Evolutionary conservation across 148 eudicot species (phyloP).

Genomic region (Vaccinium macrocarpon): DNA sequence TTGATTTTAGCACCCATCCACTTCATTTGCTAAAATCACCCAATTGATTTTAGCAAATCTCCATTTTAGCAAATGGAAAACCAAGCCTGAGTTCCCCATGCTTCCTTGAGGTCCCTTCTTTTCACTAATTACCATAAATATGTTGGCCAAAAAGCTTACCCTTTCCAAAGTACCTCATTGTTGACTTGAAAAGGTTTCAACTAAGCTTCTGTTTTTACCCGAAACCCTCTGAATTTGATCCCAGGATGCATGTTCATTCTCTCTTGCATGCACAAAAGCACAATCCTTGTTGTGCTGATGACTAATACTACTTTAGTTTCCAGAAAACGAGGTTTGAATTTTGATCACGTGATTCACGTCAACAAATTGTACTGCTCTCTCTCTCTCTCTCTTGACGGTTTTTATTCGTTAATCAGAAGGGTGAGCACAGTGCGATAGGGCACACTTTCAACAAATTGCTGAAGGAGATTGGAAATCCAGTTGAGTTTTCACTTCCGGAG

Average conservation of each 20-base stretch:
- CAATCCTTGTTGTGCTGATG: not conserved
- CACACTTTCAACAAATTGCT: conserved; percentile 55
- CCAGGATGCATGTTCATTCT: not conserved
- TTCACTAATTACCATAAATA: not conserved
- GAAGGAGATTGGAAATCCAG: conserved; percentile 64
- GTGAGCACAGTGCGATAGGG: conserved; percentile 36
- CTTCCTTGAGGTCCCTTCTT: not conserved
- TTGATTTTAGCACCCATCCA: too few relatives aligned
- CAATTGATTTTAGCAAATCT: too few relatives aligned
- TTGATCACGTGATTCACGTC: not conserved
- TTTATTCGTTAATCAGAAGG: conserved; percentile 34
- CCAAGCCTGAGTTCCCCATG: not conserved
- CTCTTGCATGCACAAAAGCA: not conserved
- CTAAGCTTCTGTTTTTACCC: not conserved
- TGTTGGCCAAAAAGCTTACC: not conserved
- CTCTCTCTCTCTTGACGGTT: not conserved
- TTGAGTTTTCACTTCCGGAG: conserved; percentile 94
- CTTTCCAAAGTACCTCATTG: not conserved
- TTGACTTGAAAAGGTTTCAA: not conserved
- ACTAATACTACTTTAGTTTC: not conserved
- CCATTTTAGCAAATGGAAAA: too few relatives aligned
- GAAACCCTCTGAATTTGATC: not conserved
- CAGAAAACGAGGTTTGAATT: not conserved
- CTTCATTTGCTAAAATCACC: too few relatives aligned
- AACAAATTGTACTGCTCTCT: not conserved